Evolutionary conservation across 2,329 filamentous ascomycete species (phyloP), one percentile per base, ranked within the genome.

Genomic region (Fusarium sp.): DNA sequence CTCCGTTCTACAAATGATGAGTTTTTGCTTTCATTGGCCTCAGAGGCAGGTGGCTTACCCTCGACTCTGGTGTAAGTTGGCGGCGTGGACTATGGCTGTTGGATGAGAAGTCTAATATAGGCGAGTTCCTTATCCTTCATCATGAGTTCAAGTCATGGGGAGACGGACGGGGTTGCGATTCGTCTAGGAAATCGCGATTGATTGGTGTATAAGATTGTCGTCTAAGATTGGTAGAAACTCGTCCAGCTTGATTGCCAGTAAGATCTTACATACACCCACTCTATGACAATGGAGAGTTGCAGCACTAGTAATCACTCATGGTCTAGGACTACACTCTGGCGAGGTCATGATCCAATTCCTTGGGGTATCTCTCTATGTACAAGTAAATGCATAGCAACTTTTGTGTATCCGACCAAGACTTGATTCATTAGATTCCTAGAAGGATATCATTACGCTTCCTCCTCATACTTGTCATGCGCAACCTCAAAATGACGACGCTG

Each of bases 271-370:
- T 33, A 33, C 10, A 33, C 11, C 6, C 4, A 33, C 29, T 33
- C 29, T 13, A 33, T 38, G 36, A n/a, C n/a, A 55, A 14, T n/a
- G 31, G 7, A 4, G 6, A 14, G 13, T 34, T 34, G 18, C 14
- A 54, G 14, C 50, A 13, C 11, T 23, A 20, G 18, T 6, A 13
- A 10, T 40, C 25, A 23, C 20, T 42, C 14, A 53, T 60, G 20
- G 14, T 25, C 23, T 11, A 9, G 14, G 9, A 4, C n/a, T 46
- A 6, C 23, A 25, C 14, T 11, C 23, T 64, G 46, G 40, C 31
- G 61, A 73, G 68, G 66, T 62, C 71, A 72, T 70, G 63, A 64
- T 74, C 66, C 69, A 70, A 74, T 74, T 72, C 65, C 60, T 68
- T 71, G 64, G 73, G 74, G 73, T 76, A 75, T 78, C 69, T 51